Evolutionary conservation across 306 rosid species (phyloP).

Genomic region (Casuarina glauca): DNA sequence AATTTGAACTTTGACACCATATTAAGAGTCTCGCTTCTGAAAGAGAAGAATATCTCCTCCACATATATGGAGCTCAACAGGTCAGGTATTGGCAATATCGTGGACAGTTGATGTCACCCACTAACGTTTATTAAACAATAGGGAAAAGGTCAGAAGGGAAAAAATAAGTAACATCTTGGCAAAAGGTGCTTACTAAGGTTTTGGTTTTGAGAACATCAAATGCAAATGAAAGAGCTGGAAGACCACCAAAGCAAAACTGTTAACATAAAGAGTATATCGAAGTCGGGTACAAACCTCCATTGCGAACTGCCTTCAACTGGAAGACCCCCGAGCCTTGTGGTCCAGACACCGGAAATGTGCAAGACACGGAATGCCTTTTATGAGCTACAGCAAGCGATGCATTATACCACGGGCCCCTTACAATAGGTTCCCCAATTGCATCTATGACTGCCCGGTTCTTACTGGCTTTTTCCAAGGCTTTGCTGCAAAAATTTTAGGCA

Average conservation of each 20-base stretch:
- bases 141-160: background rate
- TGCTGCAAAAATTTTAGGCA: conserved; percentile 51
- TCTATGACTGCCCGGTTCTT: conserved; percentile 61
- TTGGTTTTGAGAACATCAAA: background rate
- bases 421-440: conserved; percentile 87
- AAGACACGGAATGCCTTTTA: conserved; percentile 80
- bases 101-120: no score
- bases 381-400: conserved; percentile 95
- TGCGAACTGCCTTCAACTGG: conserved; percentile 82
- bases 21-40: no score
- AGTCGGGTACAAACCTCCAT: conserved; percentile 62
- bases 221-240: background rate
- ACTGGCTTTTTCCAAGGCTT: conserved; percentile 79
- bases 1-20: no score
- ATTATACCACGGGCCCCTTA: conserved; percentile 92
- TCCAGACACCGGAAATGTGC: conserved; percentile 87
- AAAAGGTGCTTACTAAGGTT: background rate
- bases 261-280: background rate
- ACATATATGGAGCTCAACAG: no score
- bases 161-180: background rate
- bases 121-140: background rate
- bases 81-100: no score
- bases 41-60: no score
- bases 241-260: background rate
- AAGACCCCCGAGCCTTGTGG: conserved; percentile 79